phyloP scores from a whole-genome alignment of 2,329 filamentous ascomycete species.

The Colletotrichum tofieldiae region DNA sequence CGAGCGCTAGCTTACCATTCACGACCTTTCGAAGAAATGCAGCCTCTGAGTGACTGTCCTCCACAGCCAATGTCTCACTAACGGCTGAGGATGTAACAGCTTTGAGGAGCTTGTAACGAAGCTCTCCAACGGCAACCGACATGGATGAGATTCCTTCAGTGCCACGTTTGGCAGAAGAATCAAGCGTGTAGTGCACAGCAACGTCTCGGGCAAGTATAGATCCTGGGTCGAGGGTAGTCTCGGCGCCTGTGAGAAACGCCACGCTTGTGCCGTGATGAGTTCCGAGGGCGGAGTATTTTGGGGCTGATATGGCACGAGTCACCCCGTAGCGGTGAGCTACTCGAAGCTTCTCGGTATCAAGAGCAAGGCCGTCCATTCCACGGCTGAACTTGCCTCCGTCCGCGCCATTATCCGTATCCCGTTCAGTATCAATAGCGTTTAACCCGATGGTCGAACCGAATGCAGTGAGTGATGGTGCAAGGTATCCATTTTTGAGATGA shows the following conservation, averaged over 20 bases:
- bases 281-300: conserved; percentile 58
- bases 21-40: conserved; percentile 70
- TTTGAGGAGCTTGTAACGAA: conserved; percentile 69
- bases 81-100: conserved; percentile 58
- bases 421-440: conserved; percentile 74
- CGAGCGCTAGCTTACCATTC: conserved; percentile 67
- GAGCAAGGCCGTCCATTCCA: conserved; percentile 69
- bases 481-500: conserved; percentile 69
- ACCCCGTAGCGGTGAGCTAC: conserved; percentile 70
- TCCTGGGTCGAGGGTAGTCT: conserved; percentile 61
- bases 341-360: conserved; percentile 71
- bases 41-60: conserved; percentile 63
- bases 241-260: conserved; percentile 69
- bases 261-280: conserved; percentile 72
- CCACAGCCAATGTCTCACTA: conserved; percentile 52
- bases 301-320: conserved; percentile 72
- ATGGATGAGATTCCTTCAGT: conserved; percentile 60
- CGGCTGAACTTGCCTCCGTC: conserved; percentile 67
- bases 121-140: conserved; percentile 66
- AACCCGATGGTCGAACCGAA: conserved; percentile 75
- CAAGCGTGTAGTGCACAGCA: conserved; percentile 73
- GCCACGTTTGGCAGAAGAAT: conserved; percentile 60
- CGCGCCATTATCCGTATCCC: conserved; percentile 67
- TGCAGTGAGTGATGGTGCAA: conserved; percentile 72
- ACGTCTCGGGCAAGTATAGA: conserved; percentile 69